These are phyloP conservation scores for Penicillium bovifimosum DNA, from an alignment of 495 filamentous ascomycete genomes.

Conservation along the genomic window DNA sequence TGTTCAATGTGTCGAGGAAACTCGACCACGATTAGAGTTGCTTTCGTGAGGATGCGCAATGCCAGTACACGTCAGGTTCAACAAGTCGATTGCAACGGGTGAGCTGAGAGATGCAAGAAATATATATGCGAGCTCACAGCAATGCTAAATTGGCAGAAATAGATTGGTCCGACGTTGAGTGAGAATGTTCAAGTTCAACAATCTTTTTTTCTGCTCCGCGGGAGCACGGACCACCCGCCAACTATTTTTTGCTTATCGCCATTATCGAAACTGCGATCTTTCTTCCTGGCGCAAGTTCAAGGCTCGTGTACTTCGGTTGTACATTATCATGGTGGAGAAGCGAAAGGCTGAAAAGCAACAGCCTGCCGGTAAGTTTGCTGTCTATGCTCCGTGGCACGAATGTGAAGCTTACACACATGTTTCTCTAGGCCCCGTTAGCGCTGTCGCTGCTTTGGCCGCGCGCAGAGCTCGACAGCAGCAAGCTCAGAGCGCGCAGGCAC, in stretches of 20 bases:
- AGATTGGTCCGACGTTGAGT: constrained; percentile 9
- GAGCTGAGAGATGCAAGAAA: neutral
- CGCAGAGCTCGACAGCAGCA: constrained; percentile 45
- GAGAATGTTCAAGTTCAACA: constrained; percentile 13
- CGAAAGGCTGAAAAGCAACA: constrained; percentile 43
- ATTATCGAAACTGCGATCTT: constrained; percentile 18
- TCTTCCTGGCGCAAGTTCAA: neutral
- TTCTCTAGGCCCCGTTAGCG: constrained; percentile 37
- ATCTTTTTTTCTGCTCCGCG: constrained; percentile 44
- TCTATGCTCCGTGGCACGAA: neutral
- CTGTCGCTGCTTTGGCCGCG: constrained; percentile 42
- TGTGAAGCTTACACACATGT: neutral
- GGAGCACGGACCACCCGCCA: constrained; percentile 40
- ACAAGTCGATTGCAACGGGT: neutral
- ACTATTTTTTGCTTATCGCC: constrained; percentile 33
- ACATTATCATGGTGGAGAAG: constrained; percentile 34
- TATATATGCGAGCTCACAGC: neutral
- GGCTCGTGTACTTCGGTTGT: neutral
- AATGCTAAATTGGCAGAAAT: neutral
- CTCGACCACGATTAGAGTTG: neutral
- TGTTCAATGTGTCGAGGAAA: constrained; percentile 2
- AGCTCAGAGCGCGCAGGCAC: constrained; percentile 17
- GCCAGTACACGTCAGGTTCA: neutral
- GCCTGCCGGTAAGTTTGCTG: constrained; percentile 24
- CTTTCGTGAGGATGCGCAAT: constrained; percentile 1